Base-by-base conservation (phyloP, 2,329 filamentous ascomycete genomes). In the Didymella lethalis region DNA sequence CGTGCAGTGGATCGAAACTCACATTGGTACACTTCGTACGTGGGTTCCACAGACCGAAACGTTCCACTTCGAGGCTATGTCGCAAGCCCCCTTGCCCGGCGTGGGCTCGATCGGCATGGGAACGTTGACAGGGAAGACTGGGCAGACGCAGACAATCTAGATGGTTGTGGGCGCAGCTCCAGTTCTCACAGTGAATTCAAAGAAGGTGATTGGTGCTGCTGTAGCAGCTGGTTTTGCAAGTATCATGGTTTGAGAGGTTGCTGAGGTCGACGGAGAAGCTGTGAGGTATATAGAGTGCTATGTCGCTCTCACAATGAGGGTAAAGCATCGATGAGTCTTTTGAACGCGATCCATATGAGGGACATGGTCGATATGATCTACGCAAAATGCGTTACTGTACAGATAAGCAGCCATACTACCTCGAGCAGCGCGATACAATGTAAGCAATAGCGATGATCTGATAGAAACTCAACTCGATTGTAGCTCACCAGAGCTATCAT, bases 31-130 rank as follows among this genome's bases (percentile, higher is more conserved):
- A 2, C 61, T 61, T 32, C 61, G 51, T 11, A 77, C 75, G 10
- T 78, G 75, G 76, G 62, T 72, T 7, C 73, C 72, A 7, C 51
- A 66, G 14, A 72, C 71, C 2, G 57, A 70, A 16, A 74, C 70
- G 3, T 57, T 75, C 14, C 69, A 68, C 14, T 73, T 74, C 49
- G 59, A 62, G 3, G 48, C 62, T 11, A 63, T 62, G 52, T 64
- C 61, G 1, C 64, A 67, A 48, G 62, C 58, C 16, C 66, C 74
- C 3, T 25, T 46, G 18, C 74, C 75, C 10, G 72, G 72, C 0
- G 63, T 57, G 18, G 75, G 75, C 6, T 56, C 61, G 20, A 70
- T 78, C 34, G 75, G 75, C 1, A 70, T 77, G 72, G 75, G 75
- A 7, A 75, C 72, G 29, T 52, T 76, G 54, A 75, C 70, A 25